A percentile compares a stretch with the other conserved stretches of the same genome.
These are phyloP conservation scores for Pugionium cornutum DNA, from an alignment of 345 rosid species.

Conservation along the genomic window DNA sequence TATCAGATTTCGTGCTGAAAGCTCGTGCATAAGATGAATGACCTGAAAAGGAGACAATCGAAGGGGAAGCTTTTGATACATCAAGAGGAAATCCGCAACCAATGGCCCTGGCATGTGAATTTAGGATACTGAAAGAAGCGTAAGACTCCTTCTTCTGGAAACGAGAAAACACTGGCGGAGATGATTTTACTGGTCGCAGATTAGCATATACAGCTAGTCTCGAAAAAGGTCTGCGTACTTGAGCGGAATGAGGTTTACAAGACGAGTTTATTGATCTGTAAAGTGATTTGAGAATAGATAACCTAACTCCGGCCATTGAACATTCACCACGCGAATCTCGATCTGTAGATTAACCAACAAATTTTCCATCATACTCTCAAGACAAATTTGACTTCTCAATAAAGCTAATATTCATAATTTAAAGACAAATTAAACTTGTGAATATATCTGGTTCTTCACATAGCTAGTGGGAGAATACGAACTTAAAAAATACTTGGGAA, in stretches of 20 bases:
- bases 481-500: background rate
- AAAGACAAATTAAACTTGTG: background rate
- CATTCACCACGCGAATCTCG: background rate
- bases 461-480: no score
- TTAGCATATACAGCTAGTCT: constrained; percentile 24
- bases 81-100: constrained; percentile 14
- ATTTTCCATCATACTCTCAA: background rate
- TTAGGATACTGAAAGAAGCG: constrained; percentile 26
- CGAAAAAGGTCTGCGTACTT: constrained; percentile 17
- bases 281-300: constrained; percentile 45
- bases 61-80: constrained; percentile 26
- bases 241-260: constrained; percentile 24
- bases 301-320: constrained; percentile 54
- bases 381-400: no score
- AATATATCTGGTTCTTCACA: no score
- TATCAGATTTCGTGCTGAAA: constrained; percentile 53
- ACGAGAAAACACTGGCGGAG: constrained; percentile 18
- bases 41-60: constrained; percentile 28
- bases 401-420: background rate
- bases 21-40: constrained; percentile 43
- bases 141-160: constrained; percentile 23
- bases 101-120: constrained; percentile 19
- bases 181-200: constrained; percentile 31
- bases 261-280: constrained; percentile 34
- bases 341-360: constrained; percentile 15